Conservation (phyloP, 345 rosid genomes). For the Salix suchowensis region DNA sequence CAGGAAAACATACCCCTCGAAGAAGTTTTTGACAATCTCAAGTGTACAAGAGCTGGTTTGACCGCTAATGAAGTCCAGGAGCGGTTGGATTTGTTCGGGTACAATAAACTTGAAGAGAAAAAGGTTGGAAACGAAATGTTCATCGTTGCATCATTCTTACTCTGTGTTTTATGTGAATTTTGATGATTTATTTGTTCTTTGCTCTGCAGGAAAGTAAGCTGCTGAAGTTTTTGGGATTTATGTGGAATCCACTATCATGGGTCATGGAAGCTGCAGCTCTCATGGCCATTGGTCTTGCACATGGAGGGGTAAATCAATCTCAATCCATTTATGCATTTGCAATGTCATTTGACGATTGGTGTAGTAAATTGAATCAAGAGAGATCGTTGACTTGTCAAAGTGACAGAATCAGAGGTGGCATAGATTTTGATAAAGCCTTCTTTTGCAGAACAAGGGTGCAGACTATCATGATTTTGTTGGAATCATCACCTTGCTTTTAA, state of each 20-base stretch:
- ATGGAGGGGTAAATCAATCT: conserved; percentile 48
- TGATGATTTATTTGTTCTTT: conserved; percentile 1
- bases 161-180: not conserved
- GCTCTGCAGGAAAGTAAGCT: conserved; percentile 48
- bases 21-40: conserved; percentile 46
- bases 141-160: not conserved
- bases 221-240: conserved; percentile 53
- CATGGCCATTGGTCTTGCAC: conserved; percentile 62
- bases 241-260: conserved; percentile 77
- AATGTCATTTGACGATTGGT: not conserved
- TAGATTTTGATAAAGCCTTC: not conserved
- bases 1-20: conserved; percentile 52
- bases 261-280: conserved; percentile 77
- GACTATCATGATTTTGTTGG: conserved; percentile 60
- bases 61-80: conserved; percentile 31
- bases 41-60: conserved; percentile 47
- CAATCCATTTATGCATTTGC: not conserved
- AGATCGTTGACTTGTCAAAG: not conserved
- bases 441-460: conserved; percentile 47
- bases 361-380: not conserved
- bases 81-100: conserved; percentile 49
- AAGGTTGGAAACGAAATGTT: conserved; percentile 23
- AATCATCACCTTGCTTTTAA: conserved; percentile 35
- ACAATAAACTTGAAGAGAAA: conserved; percentile 54
- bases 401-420: not conserved